Evolutionary conservation across 192 early-diverging fungal species (phyloP), one percentile per base, ranked within the genome.

Genomic region (Podila minutissima): DNA sequence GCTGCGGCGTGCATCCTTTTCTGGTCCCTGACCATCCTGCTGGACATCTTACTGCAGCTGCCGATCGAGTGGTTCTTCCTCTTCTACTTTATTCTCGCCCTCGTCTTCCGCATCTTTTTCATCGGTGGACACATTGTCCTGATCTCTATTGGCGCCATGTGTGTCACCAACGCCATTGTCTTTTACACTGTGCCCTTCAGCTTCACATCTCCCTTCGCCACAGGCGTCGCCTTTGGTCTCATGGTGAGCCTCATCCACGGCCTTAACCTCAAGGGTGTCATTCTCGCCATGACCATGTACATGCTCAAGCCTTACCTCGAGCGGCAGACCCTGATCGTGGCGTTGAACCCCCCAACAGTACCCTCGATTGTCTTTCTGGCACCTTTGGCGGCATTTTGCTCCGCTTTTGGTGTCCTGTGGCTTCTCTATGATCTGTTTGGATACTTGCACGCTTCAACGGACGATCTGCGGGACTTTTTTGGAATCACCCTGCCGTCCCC

Each of bases 271-370:
- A 81, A 81, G 29, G 77, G 77, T 17, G 77, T 81, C 33, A 69
- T 81, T 41, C 67, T 81, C 19, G 77, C 71, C 55, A 81, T 81
- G 77, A 81, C 77, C 55, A 81, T 81, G 77, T 81, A 81, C 58
- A 81, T 81, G 71, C 77, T 81, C 53, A 81, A 81, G 28, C 77
- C 77, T 5, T 81, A 81, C 26, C 67, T 81, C 7, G 77, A 81
- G 20, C 37, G 71, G 22, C 77, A 81, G 50, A 73, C 71, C 26
- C 53, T 81, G 4, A 73, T 81, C 26, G 57, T 63, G 31, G 65
- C 77, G 6, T 24, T 81, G 11, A 81, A 81, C 26, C 77, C 77
- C 15, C 77, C 77, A 2, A 69, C 77, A 6, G 77, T 81, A 2
- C 77, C 77, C 20, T 73, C 77, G 7, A 73, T 81, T 20, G 71